Evolutionary conservation across 768 basidiomycete species (phyloP), one percentile per base, ranked within the genome.

Genomic region (Suillus ampliporus): DNA sequence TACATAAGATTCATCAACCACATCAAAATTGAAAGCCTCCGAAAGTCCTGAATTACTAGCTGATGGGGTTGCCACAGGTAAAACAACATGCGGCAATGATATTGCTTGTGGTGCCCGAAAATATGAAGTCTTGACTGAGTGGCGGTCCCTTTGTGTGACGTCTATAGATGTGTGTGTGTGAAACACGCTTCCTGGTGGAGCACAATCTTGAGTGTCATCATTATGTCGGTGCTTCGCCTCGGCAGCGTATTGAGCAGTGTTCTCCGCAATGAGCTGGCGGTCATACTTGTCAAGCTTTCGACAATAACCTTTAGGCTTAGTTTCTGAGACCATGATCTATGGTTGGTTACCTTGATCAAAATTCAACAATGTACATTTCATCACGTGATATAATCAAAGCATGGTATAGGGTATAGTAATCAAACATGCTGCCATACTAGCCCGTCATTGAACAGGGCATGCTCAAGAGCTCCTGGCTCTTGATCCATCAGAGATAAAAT

Each of bases 391-490:
- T 31, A 31, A 31, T 31, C 31, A 31, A 31, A 31, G 31, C 31
- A 31, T 6, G 31, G 31, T 31, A 31, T 31, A 31, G 31, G 31
- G 31, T 31, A 31, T 31, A 31, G 31, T 31, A 31, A 31, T 31
- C 31, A 31, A 31, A 31, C 31, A 31, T 31, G 31, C 51, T 52
- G 51, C 51, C 51, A 52, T 52, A 52, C 23, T 13, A 52, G 51
- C 17, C 51, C 37, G 2, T 35, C 51, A 13, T 26, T 10, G 15
- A 28, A 10, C 23, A 52, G 37, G 37, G 28, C 21, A 50, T 50
- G 10, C 21, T 50, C 17, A 6, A 50, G 47, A 28, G 10, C 10
- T 13, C 28, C 47, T 13, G 28, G 17, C 21, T 19, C 47, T 13
- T 50, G 47, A 28, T 19, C 17, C 47, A 50, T 50, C 21, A 50